A percentile compares a stretch with the other conserved stretches of the same genome.
phyloP scores from a whole-genome alignment of 129 eudicot genomes.

The Deinandra increscens region DNA sequence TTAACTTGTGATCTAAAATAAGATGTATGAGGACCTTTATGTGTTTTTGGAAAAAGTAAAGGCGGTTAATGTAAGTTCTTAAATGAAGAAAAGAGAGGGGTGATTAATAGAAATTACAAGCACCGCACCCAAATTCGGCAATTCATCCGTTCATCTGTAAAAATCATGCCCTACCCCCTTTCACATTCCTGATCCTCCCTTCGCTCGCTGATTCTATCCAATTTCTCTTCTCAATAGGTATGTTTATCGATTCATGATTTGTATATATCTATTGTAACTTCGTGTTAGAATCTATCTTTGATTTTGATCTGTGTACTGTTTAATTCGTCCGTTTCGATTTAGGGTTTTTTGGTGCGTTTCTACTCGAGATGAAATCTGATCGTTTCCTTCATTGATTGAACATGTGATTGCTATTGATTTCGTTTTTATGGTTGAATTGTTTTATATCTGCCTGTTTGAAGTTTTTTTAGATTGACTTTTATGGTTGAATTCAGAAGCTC shows the following conservation, averaged over 20 bases:
- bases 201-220: background rate
- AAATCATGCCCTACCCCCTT: slow-evolving; percentile 10
- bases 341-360: slow-evolving; percentile 9
- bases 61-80: background rate
- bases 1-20: too few relatives aligned
- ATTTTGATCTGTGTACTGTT: slow-evolving; percentile 5
- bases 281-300: background rate
- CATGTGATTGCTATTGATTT: slow-evolving; percentile 9
- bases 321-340: background rate
- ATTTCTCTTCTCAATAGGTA: slow-evolving; percentile 14
- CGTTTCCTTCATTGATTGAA: slow-evolving; percentile 2
- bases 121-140: background rate
- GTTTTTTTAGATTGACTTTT: background rate
- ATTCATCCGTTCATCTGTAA: slow-evolving; percentile 14
- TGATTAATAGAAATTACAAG: background rate
- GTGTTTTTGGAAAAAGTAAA: background rate
- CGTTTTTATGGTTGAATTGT: background rate
- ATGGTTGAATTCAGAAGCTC: background rate
- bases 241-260: slow-evolving; percentile 9
- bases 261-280: background rate
- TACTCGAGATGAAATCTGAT: background rate
- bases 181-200: slow-evolving; percentile 24
- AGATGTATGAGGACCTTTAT: background rate
- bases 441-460: background rate
- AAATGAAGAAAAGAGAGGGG: background rate